Base-by-base conservation (phyloP, 768 basidiomycete species). In the Pulveroboletus sp. region DNA sequence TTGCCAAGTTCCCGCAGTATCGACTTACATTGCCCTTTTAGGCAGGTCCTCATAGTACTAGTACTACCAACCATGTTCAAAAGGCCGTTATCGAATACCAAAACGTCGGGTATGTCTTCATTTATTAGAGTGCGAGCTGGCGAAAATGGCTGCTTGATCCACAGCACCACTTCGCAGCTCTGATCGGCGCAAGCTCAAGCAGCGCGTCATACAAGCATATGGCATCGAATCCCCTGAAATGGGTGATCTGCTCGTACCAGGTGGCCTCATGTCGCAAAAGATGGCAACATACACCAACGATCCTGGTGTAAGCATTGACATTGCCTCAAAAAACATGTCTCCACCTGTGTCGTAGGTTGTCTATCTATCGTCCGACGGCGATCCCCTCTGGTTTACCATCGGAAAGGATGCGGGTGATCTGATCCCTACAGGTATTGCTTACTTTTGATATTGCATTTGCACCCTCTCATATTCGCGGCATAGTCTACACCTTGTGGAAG, bases 401-500 rank as follows among this genome's bases (percentile, higher is more conserved):
- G 87, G 87, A 19, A 88, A 85, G 65, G 78, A 74, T 25, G 73
- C 76, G 4, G 80, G 84, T 12, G 80, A 82, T 35, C 70, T 90
- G 29, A 78, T 90, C 37, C 90, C 90, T n/a, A 85, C 87, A 33
- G 74, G 78, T 78, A 43, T n/a, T 4, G 3, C 27, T 45, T 37
- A 3, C 14, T 4, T 44, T 9, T 29, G 8, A 33, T 27, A 25
- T 38, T 31, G 5, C 13, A 10, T 21, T 19, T 33, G 40, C 16
- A 16, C 40, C 24, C 7, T 32, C 47, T 53, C 17, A 46, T 32
- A 9, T 10, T 24, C 35, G 11, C 27, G 14, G 31, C 45, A 49
- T 40, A 79, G 78, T 90, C 16, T 90, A 90, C 61, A 87, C 90
- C 0, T 66, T 93, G 20, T 89, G 88, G 86, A 90, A 86, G 62